phyloP scores from a whole-genome alignment of 345 rosid species.

The Camelina hispida region DNA sequence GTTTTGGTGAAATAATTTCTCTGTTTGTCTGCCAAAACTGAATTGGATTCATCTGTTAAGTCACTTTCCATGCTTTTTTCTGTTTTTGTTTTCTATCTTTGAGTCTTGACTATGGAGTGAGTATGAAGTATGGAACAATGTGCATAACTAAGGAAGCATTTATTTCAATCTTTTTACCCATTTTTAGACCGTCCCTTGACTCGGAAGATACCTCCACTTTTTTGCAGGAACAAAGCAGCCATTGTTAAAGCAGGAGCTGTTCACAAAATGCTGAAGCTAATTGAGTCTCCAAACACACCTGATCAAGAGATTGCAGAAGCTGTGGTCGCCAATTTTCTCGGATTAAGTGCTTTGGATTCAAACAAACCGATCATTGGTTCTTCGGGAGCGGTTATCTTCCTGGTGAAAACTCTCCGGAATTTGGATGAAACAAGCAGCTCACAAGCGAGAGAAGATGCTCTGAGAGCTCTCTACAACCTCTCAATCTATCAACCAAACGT shows the following conservation, averaged over 20 bases:
- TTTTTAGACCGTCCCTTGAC: conserved; percentile 8
- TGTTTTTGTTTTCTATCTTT: too few relatives aligned
- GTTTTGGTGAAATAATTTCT: conserved; percentile 18
- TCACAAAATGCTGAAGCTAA: conserved; percentile 88
- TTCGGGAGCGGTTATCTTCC: conserved; percentile 82
- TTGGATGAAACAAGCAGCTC: conserved; percentile 47
- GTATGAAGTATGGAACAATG: conserved; percentile 13
- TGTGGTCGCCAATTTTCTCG: conserved; percentile 88
- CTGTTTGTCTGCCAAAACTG: conserved; percentile 23
- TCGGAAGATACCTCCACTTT: conserved; percentile 10
- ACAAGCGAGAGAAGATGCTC: conserved; percentile 86
- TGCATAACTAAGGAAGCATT: conserved; percentile 26
- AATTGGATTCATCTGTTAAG: neutral
- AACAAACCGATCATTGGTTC: conserved; percentile 93
- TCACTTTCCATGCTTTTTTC: conserved; percentile 1
- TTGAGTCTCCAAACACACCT: conserved; percentile 61
- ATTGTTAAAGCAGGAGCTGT: conserved; percentile 97
- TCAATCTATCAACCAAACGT: conserved; percentile 70
- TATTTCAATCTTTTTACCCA: conserved; percentile 6
- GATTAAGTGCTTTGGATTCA: conserved; percentile 85
- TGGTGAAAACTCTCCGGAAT: conserved; percentile 65
- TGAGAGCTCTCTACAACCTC: conserved; percentile 87
- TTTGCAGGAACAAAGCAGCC: conserved; percentile 94
- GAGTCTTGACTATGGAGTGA: neutral
- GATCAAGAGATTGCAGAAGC: conserved; percentile 70